Conservation (phyloP, 2,329 filamentous ascomycete genomes). For the Cytospora paraplurivora region DNA sequence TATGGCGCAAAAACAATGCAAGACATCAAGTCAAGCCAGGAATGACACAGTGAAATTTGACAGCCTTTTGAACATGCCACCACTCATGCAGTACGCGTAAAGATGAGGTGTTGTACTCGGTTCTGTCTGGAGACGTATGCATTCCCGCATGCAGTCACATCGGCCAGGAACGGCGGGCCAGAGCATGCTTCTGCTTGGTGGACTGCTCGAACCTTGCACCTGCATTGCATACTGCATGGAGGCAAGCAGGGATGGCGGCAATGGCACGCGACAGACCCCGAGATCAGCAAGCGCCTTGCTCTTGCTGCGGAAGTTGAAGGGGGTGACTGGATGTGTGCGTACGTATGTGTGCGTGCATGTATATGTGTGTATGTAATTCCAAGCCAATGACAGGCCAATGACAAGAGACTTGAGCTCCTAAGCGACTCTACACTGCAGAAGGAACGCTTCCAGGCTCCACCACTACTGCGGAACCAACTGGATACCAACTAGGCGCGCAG, state of each 20-base stretch:
- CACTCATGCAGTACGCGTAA: slow-evolving; percentile 5
- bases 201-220: slow-evolving; percentile 6
- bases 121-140: slow-evolving; percentile 2
- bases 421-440: slow-evolving; percentile 5
- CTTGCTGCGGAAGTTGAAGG: slow-evolving; percentile 15
- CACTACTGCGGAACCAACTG: slow-evolving; percentile 14
- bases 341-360: too few species aligned
- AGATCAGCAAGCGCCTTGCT: slow-evolving; percentile 9
- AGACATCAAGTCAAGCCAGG: slow-evolving; percentile 1
- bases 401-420: slow-evolving; percentile 9
- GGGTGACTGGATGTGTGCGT: too few species aligned
- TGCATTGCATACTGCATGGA: slow-evolving; percentile 10
- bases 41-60: background rate
- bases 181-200: slow-evolving; percentile 12
- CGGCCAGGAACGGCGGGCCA: slow-evolving; percentile 21
- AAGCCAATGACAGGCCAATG: slow-evolving; percentile 2
- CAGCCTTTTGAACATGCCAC: slow-evolving; percentile 8
- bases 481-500: slow-evolving; percentile 1
- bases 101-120: background rate
- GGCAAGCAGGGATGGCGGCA: slow-evolving; percentile 10
- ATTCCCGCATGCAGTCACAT: slow-evolving; percentile 7
- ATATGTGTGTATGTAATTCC: background rate
- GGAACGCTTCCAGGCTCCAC: slow-evolving; percentile 18
- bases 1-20: background rate
- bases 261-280: background rate